Conservation (phyloP, 140 eudicot species). For the Anethum foeniculum region DNA sequence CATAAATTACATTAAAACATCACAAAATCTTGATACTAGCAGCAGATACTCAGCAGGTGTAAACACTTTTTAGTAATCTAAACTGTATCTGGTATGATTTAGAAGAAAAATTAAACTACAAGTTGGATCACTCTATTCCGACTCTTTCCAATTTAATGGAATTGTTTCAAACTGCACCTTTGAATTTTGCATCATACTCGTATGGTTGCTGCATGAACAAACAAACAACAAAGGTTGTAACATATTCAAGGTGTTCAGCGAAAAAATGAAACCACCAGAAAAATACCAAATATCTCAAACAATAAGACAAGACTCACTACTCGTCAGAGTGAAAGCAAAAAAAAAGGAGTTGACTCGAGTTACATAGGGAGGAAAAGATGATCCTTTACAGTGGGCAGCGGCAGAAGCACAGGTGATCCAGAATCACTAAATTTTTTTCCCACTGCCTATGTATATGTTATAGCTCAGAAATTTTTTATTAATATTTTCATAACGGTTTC, state of each 20-base stretch:
- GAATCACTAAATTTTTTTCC: neutral
- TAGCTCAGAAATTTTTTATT: too few species aligned
- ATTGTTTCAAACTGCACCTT: conserved; percentile 38
- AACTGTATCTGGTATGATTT: neutral
- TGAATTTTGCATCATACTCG: conserved; percentile 92
- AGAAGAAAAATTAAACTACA: neutral
- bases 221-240: neutral
- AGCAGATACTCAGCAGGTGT: neutral
- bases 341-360: neutral
- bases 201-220: conserved; percentile 68
- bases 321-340: neutral
- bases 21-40: neutral
- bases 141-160: neutral
- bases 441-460: neutral
- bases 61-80: neutral
- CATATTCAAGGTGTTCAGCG: neutral
- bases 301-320: neutral
- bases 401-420: neutral
- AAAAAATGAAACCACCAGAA: neutral
- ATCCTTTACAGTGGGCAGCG: neutral
- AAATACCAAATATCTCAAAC: neutral
- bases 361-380: neutral
- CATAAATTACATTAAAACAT: neutral
- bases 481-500: too few species aligned
- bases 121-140: neutral